Evolutionary conservation across 2,329 filamentous ascomycete genomes (phyloP).

Genomic region (Akanthomyces lecanii): DNA sequence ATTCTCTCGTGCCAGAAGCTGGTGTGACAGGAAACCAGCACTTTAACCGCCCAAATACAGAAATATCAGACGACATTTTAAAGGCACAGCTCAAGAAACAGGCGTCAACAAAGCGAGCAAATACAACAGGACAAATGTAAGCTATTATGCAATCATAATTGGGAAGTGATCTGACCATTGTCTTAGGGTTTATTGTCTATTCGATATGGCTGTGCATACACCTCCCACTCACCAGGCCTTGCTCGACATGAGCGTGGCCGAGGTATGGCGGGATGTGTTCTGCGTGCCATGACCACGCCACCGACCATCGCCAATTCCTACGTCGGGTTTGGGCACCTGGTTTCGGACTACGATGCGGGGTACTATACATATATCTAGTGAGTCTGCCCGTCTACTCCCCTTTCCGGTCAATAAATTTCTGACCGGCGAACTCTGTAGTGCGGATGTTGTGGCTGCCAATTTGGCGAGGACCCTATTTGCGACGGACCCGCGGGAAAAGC

Average conservation of each 20-base stretch:
- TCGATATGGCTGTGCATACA: neutral
- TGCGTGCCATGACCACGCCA: neutral
- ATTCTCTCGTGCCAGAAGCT: neutral
- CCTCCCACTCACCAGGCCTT: neutral
- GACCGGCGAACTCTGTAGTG: neutral
- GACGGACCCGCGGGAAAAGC: neutral
- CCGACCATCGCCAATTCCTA: neutral
- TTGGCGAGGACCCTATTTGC: neutral
- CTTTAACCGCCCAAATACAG: neutral
- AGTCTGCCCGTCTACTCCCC: neutral
- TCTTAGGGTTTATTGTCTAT: neutral
- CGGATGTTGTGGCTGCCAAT: conserved; percentile 3
- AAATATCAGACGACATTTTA: neutral
- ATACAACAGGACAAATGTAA: conserved; percentile 1
- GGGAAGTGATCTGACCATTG: neutral
- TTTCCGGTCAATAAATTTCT: neutral
- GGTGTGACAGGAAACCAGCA: neutral
- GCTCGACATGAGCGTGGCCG: neutral
- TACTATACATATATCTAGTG: conserved; percentile 1
- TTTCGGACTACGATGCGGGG: neutral
- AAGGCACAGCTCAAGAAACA: neutral
- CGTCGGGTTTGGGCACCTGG: neutral
- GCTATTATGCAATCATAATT: neutral
- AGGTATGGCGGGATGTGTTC: neutral
- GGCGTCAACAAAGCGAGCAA: neutral